These are phyloP conservation scores for Alternaria sp. DNA, from an alignment of 2,329 filamentous ascomycete genomes.

Conservation along the genomic window DNA sequence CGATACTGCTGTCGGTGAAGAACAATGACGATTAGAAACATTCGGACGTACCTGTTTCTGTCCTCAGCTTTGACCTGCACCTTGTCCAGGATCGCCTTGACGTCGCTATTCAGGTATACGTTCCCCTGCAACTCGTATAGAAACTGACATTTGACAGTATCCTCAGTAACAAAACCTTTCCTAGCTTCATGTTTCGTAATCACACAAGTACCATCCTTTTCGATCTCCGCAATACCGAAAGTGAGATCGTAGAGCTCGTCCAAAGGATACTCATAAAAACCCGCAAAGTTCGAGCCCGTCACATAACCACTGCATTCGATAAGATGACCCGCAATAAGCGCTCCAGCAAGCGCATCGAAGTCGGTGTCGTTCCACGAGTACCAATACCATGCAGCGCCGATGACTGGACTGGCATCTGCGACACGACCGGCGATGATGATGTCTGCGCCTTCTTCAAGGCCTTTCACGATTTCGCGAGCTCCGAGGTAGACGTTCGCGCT, in stretches of 20 bases:
- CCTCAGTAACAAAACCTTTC: conserved; percentile 49
- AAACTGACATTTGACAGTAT: conserved; percentile 53
- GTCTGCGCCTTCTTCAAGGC: conserved; percentile 44
- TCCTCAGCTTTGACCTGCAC: conserved; percentile 46
- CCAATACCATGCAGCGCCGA: conserved; percentile 66
- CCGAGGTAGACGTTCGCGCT: conserved; percentile 65
- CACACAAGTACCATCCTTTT: conserved; percentile 55
- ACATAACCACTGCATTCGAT: conserved; percentile 61
- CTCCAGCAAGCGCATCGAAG: conserved; percentile 59
- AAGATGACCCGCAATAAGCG: conserved; percentile 55
- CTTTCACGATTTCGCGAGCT: conserved; percentile 48
- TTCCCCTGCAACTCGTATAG: conserved; percentile 60
- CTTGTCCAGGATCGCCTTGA: conserved; percentile 52
- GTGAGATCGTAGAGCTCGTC: conserved; percentile 56
- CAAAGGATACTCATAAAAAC: conserved; percentile 57
- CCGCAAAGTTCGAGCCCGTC: conserved; percentile 65
- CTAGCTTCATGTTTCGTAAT: conserved; percentile 60
- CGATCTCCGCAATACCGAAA: conserved; percentile 62
- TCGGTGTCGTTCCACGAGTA: conserved; percentile 61
- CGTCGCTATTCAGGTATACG: conserved; percentile 57
- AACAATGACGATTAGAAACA: background rate
- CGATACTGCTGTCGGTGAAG: background rate
- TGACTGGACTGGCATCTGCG: conserved; percentile 50
- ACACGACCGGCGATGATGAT: conserved; percentile 48
- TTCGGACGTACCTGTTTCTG: conserved; percentile 42